Conservation (phyloP, 306 rosid species). For the Oxytropis ochrocephala region DNA sequence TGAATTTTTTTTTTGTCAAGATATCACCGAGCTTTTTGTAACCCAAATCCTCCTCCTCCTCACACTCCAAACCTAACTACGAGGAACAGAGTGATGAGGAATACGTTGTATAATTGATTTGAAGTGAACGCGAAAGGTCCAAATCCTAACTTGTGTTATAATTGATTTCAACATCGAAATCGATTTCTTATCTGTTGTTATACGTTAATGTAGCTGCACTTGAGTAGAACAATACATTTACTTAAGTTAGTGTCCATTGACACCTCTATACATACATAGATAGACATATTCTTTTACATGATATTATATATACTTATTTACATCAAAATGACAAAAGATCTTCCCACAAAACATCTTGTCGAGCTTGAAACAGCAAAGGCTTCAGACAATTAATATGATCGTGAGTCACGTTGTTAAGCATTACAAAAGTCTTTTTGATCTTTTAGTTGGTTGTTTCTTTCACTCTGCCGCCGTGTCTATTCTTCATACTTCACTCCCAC, state of each 20-base stretch:
- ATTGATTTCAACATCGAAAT: no score
- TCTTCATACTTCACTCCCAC: slow-evolving; percentile 71
- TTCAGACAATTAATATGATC: slow-evolving; percentile 4
- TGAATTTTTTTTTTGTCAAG: no score
- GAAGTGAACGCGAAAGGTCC: no score
- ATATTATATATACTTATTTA: background rate
- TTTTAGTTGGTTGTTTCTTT: background rate
- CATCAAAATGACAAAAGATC: slow-evolving; percentile 23
- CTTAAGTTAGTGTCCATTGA: background rate
- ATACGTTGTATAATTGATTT: no score
- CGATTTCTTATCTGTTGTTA: no score
- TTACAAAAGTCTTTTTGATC: background rate
- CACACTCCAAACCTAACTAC: no score
- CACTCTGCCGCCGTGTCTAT: slow-evolving; percentile 45
- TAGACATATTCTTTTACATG: background rate
- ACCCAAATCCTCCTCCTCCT: no score
- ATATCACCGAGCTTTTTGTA: no score
- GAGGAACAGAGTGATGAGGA: no score
- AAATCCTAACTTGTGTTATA: no score
- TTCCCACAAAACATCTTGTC: background rate
- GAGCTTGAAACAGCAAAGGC: slow-evolving; percentile 6
- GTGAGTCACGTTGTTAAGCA: background rate
- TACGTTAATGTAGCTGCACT: background rate
- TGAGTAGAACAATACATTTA: background rate
- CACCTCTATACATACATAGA: background rate